Conservation (phyloP, 2,329 filamentous ascomycete species). For the Chaetomium globosum region DNA sequence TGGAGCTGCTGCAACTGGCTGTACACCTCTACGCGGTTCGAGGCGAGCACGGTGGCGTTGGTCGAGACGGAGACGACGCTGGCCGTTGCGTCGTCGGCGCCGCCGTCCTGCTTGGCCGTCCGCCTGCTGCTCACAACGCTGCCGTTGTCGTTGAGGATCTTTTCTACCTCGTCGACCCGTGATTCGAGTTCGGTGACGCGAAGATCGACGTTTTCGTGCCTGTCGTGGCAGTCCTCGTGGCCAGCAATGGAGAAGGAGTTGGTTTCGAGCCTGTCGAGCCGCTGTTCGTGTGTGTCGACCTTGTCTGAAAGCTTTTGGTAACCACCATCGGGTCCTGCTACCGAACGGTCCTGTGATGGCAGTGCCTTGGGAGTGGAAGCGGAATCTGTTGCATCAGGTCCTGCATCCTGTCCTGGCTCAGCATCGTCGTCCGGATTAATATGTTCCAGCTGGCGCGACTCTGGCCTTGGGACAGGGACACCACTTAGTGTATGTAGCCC, state of each 20-base stretch:
- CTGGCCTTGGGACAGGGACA: conserved; percentile 37
- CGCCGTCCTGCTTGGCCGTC: conserved; percentile 42
- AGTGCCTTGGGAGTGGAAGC: conserved; percentile 22
- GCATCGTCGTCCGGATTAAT: conserved; percentile 11
- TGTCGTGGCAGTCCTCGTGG: conserved; percentile 71
- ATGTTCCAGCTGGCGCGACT: conserved; percentile 15
- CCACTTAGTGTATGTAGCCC: conserved; percentile 58
- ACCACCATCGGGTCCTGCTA: conserved; percentile 31
- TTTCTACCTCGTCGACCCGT: conserved; percentile 63
- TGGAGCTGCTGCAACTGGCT: conserved; percentile 55
- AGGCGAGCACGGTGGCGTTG: conserved; percentile 46
- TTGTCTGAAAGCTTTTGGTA: conserved; percentile 54
- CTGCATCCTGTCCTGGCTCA: conserved; percentile 16
- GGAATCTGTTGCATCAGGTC: conserved; percentile 1
- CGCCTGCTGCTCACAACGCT: conserved; percentile 46
- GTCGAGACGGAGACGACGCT: conserved; percentile 54
- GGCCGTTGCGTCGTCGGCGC: conserved; percentile 48
- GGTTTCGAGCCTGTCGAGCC: conserved; percentile 70
- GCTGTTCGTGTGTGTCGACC: conserved; percentile 63
- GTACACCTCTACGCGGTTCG: conserved; percentile 51
- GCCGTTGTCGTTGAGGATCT: conserved; percentile 52
- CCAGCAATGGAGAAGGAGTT: conserved; percentile 66
- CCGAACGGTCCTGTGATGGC: conserved; percentile 24
- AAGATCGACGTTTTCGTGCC: conserved; percentile 66
- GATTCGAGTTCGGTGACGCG: conserved; percentile 71